phyloP scores from a whole-genome alignment of 352 stramenopile genomes.

The Saprolegnia diclina region DNA sequence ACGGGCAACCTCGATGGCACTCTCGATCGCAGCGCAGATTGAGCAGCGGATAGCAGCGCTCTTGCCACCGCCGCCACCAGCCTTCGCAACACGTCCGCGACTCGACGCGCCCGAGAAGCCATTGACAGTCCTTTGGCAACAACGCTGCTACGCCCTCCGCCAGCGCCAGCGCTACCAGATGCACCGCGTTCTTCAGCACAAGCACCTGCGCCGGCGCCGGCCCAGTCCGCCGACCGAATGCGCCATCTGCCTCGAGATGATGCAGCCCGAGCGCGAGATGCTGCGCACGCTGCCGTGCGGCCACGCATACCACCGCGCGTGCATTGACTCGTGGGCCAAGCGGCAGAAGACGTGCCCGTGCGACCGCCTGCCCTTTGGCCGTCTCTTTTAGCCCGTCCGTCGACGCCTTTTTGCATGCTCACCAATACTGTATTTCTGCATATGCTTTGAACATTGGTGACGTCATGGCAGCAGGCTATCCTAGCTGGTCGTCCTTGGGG shows the following conservation, averaged over 20 bases:
- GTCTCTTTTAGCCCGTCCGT: slow-evolving; percentile 11
- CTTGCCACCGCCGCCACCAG: neutral
- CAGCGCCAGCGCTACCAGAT: neutral
- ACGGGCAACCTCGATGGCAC: neutral
- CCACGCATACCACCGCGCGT: slow-evolving; percentile 34
- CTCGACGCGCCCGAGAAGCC: neutral
- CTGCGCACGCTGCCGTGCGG: slow-evolving; percentile 32
- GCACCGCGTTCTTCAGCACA: slow-evolving; percentile 2
- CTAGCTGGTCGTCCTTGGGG: too few species aligned
- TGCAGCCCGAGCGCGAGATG: neutral
- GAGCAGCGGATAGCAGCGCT: slow-evolving; percentile 10
- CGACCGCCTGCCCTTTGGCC: slow-evolving; percentile 30
- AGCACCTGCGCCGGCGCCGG: neutral
- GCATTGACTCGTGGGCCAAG: slow-evolving; percentile 31
- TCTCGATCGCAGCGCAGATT: slow-evolving; percentile 1
- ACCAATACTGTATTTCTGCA: neutral
- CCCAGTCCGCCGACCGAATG: neutral
- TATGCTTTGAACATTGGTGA: neutral
- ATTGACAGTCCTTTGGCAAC: neutral
- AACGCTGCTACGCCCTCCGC: neutral
- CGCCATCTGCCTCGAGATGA: slow-evolving; percentile 34
- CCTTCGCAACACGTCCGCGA: neutral
- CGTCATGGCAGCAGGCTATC: neutral
- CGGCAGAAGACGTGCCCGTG: slow-evolving; percentile 36
- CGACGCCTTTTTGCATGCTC: too few species aligned